These are phyloP conservation scores for Magnolia kwangsiensis DNA, from an alignment of 164 flowering plant species.

Conservation along the genomic window DNA sequence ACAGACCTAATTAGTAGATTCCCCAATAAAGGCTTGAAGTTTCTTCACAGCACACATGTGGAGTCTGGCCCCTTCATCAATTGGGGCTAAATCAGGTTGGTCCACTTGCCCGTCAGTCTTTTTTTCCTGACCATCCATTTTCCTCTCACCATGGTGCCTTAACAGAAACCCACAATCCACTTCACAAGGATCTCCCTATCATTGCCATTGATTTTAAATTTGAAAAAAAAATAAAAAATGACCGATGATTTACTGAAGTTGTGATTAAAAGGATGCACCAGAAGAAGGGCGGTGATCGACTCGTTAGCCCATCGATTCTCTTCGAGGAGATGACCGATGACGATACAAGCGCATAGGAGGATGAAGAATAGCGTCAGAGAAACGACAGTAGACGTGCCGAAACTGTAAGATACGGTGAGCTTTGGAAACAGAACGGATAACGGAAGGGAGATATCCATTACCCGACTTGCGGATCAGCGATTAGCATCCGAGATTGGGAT, in stretches of 20 bases:
- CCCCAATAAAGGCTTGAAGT: no score
- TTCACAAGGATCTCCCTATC: not conserved
- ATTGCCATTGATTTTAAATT: not conserved
- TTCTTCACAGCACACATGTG: no score
- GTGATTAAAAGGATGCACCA: constrained; percentile 32
- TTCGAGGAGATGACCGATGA: constrained; percentile 57
- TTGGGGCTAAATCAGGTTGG: no score
- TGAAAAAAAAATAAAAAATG: not conserved
- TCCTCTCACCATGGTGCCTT: not conserved
- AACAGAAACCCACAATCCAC: not conserved
- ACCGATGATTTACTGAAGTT: not conserved
- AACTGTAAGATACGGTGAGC: constrained; percentile 12
- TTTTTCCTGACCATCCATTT: no score
- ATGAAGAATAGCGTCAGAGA: constrained; percentile 40
- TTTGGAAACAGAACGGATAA: constrained; percentile 2
- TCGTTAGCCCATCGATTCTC: constrained; percentile 64
- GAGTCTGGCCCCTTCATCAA: no score
- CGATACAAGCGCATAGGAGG: constrained; percentile 51
- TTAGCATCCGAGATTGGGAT: constrained; percentile 19
- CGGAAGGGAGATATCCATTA: constrained; percentile 19
- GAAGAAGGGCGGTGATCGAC: constrained; percentile 50
- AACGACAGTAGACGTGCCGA: constrained; percentile 26
- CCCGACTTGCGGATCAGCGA: not conserved
- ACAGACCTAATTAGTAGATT: no score
- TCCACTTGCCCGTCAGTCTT: no score